phyloP scores from a whole-genome alignment of 257 asterid genomes.

The Thymus quinquecostatus region DNA sequence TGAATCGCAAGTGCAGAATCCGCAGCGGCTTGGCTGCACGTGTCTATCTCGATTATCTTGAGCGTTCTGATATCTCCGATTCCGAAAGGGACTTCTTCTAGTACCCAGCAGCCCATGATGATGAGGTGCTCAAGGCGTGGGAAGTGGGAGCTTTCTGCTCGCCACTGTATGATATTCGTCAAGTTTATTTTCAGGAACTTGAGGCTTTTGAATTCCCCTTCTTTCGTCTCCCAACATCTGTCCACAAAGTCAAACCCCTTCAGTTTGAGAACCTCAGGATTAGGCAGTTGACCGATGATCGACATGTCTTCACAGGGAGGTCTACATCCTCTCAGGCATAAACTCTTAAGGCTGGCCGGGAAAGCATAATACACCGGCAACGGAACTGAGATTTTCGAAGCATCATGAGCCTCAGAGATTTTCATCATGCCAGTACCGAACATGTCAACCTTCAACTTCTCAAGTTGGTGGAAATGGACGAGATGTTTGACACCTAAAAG shows the following conservation, averaged over 20 bases:
- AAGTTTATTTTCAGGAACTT: constrained; percentile 17
- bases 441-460: constrained; percentile 21
- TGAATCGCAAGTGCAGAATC: constrained; percentile 25
- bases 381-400: neutral
- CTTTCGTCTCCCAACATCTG: constrained; percentile 24
- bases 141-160: constrained; percentile 14
- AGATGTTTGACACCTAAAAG: constrained; percentile 18
- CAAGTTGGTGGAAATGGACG: constrained; percentile 22
- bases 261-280: constrained; percentile 39
- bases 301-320: constrained; percentile 31
- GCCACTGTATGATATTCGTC: constrained; percentile 28
- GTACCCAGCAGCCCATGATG: constrained; percentile 14
- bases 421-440: neutral
- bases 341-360: constrained; percentile 22
- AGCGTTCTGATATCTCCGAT: constrained; percentile 31
- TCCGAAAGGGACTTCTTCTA: constrained; percentile 30
- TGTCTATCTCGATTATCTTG: constrained; percentile 25
- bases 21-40: neutral
- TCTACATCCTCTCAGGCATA: constrained; percentile 26
- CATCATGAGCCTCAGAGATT: neutral
- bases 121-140: constrained; percentile 27
- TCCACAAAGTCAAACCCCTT: constrained; percentile 16
- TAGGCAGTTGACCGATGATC: constrained; percentile 31
- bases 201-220: constrained; percentile 26
- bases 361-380: constrained; percentile 16